These are phyloP conservation scores for Fusarium aywerte DNA, from an alignment of 2,329 filamentous ascomycete species.

Conservation along the genomic window DNA sequence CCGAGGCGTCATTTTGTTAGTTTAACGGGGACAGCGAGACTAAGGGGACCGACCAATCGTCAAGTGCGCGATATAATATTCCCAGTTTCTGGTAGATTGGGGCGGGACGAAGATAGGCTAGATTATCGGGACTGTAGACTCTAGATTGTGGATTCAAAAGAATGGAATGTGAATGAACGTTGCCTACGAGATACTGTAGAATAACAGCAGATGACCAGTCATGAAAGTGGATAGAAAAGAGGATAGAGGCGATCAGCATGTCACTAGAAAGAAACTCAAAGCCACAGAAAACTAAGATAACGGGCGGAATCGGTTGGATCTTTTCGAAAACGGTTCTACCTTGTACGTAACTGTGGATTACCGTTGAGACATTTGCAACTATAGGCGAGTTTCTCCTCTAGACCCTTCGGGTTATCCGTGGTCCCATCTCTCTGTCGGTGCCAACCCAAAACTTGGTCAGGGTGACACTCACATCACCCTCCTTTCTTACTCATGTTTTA, in stretches of 20 bases:
- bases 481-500: not conserved
- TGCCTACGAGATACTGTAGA: not conserved
- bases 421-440: not conserved
- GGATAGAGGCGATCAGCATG: not conserved
- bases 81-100: not conserved
- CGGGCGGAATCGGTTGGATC: not conserved
- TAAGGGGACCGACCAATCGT: not conserved
- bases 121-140: not conserved
- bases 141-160: not conserved
- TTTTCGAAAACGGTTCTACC: not conserved
- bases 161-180: not conserved
- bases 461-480: not conserved
- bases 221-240: not conserved
- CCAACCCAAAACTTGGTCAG: too few species aligned
- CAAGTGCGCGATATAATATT: conserved; percentile 11
- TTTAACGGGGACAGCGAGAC: not conserved
- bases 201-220: not conserved
- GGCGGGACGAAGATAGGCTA: not conserved
- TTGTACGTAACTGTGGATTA: not conserved
- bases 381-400: not conserved
- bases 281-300: not conserved
- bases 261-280: not conserved
- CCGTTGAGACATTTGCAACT: not conserved
- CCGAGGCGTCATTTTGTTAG: not conserved
- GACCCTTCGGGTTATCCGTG: not conserved